phyloP scores from a whole-genome alignment of 768 basidiomycete genomes.

The Agaricus blazei region DNA sequence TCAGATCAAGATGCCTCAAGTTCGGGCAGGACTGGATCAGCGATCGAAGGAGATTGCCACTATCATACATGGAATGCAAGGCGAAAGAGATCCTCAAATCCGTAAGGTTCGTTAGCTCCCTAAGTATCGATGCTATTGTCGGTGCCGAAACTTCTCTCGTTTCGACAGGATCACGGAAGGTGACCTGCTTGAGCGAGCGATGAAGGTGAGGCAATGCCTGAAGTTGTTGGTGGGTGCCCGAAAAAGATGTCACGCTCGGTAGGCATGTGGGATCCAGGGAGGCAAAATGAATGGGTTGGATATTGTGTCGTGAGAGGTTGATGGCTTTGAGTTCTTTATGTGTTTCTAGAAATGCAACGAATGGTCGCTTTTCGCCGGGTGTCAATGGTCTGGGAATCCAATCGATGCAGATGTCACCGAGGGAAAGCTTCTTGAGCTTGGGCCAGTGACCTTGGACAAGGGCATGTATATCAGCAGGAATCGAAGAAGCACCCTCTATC shows the following conservation, averaged over 20 bases:
- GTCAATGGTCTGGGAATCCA: conserved; percentile 36
- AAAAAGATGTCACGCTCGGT: conserved; percentile 49
- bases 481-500: conserved; percentile 47
- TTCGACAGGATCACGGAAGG: conserved; percentile 60
- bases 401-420: conserved; percentile 66
- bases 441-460: conserved; percentile 67
- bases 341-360: conserved; percentile 63
- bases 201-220: conserved; percentile 53
- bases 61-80: conserved; percentile 71
- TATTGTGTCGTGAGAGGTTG: conserved; percentile 47
- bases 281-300: conserved; percentile 49
- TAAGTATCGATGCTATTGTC: conserved; percentile 54
- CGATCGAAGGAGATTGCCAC: conserved; percentile 62
- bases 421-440: conserved; percentile 47
- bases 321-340: conserved; percentile 50
- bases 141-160: conserved; percentile 66
- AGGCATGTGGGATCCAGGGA: conserved; percentile 43
- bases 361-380: conserved; percentile 46
- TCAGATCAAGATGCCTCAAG: conserved; percentile 57
- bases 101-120: conserved; percentile 47
- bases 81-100: conserved; percentile 62
- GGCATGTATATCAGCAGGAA: conserved; percentile 50
- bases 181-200: conserved; percentile 46
- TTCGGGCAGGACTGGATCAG: conserved; percentile 63
- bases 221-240: conserved; percentile 63